These are phyloP conservation scores for Calonectria pseudoreteaudii DNA, from an alignment of 2,329 filamentous ascomycete genomes.

Conservation along the genomic window DNA sequence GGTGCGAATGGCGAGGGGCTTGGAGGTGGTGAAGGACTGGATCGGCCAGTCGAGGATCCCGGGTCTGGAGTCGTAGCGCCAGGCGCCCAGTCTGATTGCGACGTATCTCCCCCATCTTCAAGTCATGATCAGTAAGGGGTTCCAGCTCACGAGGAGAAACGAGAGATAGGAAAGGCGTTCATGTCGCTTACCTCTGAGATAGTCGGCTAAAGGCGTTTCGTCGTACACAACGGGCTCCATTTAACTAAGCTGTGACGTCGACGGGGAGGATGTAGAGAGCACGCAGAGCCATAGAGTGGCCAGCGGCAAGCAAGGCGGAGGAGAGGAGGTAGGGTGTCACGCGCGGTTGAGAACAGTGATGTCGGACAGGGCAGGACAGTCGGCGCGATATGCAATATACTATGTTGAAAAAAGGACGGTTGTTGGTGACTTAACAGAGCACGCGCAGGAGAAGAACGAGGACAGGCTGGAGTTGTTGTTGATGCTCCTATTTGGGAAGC, in stretches of 20 bases:
- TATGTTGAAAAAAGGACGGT: constrained; percentile 26
- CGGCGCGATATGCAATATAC: not conserved
- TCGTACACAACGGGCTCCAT: constrained; percentile 91
- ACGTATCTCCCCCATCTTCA: constrained; percentile 61
- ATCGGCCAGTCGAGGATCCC: constrained; percentile 46
- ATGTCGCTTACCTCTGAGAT: constrained; percentile 79
- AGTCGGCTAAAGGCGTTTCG: constrained; percentile 88
- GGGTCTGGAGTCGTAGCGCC: constrained; percentile 51
- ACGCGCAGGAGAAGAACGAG: constrained; percentile 38
- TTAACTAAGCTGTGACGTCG: constrained; percentile 45
- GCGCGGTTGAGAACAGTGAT: not conserved
- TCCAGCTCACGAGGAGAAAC: not conserved
- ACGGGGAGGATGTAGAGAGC: constrained; percentile 39
- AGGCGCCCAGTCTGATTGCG: constrained; percentile 60
- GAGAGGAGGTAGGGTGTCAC: not conserved
- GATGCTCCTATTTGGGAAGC: constrained; percentile 42
- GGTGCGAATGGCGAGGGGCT: constrained; percentile 67
- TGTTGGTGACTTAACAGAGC: constrained; percentile 20
- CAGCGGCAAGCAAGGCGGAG: constrained; percentile 21
- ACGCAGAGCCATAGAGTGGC: constrained; percentile 47
- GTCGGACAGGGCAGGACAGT: constrained; percentile 14
- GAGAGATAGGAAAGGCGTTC: not conserved
- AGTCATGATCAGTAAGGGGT: not conserved
- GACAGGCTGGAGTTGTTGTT: constrained; percentile 40
- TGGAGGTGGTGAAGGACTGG: constrained; percentile 59